These are phyloP conservation scores for Emmonsia crescens DNA, from an alignment of 2,329 filamentous ascomycete species.

Conservation along the genomic window DNA sequence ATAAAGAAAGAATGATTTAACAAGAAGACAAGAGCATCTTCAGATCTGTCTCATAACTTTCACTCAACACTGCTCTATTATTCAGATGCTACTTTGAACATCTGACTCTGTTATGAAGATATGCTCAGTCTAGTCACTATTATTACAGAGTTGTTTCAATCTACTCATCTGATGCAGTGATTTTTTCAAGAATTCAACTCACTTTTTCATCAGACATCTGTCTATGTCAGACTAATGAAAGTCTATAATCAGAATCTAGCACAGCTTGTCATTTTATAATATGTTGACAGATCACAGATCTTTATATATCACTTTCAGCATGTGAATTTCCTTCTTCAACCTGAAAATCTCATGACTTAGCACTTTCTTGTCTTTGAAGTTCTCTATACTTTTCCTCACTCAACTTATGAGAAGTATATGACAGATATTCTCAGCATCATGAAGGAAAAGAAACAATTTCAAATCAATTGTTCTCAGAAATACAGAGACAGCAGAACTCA, in stretches of 20 bases:
- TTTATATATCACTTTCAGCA: not conserved
- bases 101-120: too few species aligned
- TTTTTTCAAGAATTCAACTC: not conserved
- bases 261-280: constrained; percentile 18
- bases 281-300: constrained; percentile 15
- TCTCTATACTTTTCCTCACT: too few species aligned
- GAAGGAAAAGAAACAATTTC: too few species aligned
- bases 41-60: too few species aligned
- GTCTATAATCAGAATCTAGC: constrained; percentile 16
- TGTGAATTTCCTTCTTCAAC: not conserved
- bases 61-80: too few species aligned
- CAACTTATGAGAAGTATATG: too few species aligned
- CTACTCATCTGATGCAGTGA: not conserved
- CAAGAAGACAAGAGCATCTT: too few species aligned
- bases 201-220: constrained; percentile 2
- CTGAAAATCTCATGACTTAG: constrained; percentile 2
- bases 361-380: not conserved
- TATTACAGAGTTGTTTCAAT: not conserved
- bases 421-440: too few species aligned
- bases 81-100: too few species aligned
- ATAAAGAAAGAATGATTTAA: too few species aligned
- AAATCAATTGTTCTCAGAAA: too few species aligned
- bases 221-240: constrained; percentile 16
- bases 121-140: not conserved
- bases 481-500: too few species aligned